phyloP scores from a whole-genome alignment of 768 basidiomycete genomes.

The Hemileccinum rubropunctum region DNA sequence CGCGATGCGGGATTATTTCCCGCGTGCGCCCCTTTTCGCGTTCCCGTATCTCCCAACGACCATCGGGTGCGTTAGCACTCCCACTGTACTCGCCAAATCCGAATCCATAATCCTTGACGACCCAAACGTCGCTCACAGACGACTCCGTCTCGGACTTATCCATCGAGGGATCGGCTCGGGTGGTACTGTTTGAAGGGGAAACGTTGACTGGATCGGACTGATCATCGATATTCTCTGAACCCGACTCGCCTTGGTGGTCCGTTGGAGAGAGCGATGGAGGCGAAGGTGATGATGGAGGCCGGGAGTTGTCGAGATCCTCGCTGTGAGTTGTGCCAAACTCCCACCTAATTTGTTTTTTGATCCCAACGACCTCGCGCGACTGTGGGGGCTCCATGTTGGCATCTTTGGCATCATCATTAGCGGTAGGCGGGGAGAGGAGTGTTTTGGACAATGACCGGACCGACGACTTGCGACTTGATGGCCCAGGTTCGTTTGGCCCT shows the following conservation, averaged over 20 bases:
- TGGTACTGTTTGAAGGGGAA: background rate
- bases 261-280: background rate
- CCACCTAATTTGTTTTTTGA: constrained; percentile 40
- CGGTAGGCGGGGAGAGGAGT: background rate
- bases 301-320: constrained; percentile 6
- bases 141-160: constrained; percentile 15
- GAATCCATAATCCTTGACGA: constrained; percentile 61
- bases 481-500: constrained; percentile 34
- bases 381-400: background rate
- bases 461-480: constrained; percentile 27
- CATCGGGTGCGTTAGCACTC: constrained; percentile 30
- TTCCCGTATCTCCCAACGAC: constrained; percentile 30
- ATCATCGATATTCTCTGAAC: background rate
- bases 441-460: constrained; percentile 15
- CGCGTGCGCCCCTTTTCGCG: constrained; percentile 20
- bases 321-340: constrained; percentile 51
- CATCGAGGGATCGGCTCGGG: constrained; percentile 1
- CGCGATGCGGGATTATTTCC: constrained; percentile 13
- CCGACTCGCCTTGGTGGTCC: background rate
- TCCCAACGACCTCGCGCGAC: constrained; percentile 11
- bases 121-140: constrained; percentile 39
- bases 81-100: constrained; percentile 54
- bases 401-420: constrained; percentile 1
- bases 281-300: background rate
- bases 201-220: background rate